Evolutionary conservation across 306 rosid genomes (phyloP).

Genomic region (Cercis canadensis): DNA sequence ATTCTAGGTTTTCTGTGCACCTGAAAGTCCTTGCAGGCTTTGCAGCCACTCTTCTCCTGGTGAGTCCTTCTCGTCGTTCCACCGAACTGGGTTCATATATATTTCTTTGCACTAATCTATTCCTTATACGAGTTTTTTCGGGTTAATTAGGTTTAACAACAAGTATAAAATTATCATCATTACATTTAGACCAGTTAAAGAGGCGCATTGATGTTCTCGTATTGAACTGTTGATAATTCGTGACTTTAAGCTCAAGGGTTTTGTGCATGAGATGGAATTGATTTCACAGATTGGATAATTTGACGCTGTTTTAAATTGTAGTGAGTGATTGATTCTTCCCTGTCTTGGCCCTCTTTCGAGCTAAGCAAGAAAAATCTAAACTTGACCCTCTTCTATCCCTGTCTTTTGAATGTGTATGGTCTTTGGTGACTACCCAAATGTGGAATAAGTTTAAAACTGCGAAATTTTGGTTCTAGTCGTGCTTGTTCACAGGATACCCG

Average conservation of each 20-base stretch:
- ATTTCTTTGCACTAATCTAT: not conserved
- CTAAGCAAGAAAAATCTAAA: not conserved
- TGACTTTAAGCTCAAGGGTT: not conserved
- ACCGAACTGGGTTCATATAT: not conserved
- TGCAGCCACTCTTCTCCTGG: conserved; percentile 1
- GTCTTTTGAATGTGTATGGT: not conserved
- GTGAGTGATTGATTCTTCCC: not conserved
- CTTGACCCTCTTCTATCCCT: not conserved
- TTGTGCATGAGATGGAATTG: not conserved
- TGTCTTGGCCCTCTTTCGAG: not conserved
- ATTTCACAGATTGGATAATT: not conserved
- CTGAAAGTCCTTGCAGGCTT: conserved; percentile 5
- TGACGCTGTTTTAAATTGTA: not conserved
- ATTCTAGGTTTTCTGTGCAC: conserved; percentile 29
- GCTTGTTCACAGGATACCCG: not conserved
- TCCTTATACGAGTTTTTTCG: not conserved
- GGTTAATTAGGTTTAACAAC: not conserved
- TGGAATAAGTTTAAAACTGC: not conserved
- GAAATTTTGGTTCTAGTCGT: not conserved
- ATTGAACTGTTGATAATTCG: not conserved
- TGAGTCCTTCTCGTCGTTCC: conserved; percentile 15
- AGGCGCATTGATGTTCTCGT: not conserved
- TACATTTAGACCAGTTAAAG: not conserved
- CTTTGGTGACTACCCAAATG: not conserved
- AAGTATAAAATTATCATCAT: not conserved